These are phyloP conservation scores for Calonectria crousiana DNA, from an alignment of 2,329 filamentous ascomycete species.

Conservation along the genomic window DNA sequence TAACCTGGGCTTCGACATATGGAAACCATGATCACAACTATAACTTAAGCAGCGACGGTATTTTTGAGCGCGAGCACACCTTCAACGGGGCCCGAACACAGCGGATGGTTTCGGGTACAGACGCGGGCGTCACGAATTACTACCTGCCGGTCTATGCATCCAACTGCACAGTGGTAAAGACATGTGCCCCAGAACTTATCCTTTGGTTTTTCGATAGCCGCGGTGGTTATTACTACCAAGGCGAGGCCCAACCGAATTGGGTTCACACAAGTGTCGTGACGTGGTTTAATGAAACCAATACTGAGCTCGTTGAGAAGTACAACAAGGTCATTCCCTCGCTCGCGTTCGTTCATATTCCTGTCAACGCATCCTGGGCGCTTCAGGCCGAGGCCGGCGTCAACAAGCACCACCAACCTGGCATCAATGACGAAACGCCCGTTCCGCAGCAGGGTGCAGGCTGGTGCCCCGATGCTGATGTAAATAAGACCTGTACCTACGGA, in stretches of 20 bases:
- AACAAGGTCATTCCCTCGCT: slow-evolving; percentile 56
- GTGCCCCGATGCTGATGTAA: slow-evolving; percentile 54
- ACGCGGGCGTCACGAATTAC: slow-evolving; percentile 57
- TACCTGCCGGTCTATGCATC: slow-evolving; percentile 55
- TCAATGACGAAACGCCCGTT: slow-evolving; percentile 59
- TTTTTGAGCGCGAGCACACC: slow-evolving; percentile 40
- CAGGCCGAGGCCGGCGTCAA: slow-evolving; percentile 49
- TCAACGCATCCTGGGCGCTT: slow-evolving; percentile 44
- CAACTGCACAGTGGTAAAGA: slow-evolving; percentile 38
- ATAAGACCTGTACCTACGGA: slow-evolving; percentile 56
- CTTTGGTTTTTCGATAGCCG: slow-evolving; percentile 79
- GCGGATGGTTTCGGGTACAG: slow-evolving; percentile 32
- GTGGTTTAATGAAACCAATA: slow-evolving; percentile 57
- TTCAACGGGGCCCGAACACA: slow-evolving; percentile 40
- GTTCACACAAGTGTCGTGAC: slow-evolving; percentile 56
- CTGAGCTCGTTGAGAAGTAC: slow-evolving; percentile 43
- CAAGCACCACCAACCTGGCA: slow-evolving; percentile 55
- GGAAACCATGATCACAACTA: slow-evolving; percentile 75
- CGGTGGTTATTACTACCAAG: slow-evolving; percentile 65
- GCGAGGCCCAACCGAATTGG: slow-evolving; percentile 54
- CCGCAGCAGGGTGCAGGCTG: slow-evolving; percentile 58
- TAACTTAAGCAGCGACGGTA: slow-evolving; percentile 51
- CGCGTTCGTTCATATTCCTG: slow-evolving; percentile 63
- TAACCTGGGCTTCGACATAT: slow-evolving; percentile 75
- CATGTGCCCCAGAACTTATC: slow-evolving; percentile 55